Base-by-base conservation (phyloP, 2,329 filamentous ascomycete species). In the Chrysoporthe puriensis region DNA sequence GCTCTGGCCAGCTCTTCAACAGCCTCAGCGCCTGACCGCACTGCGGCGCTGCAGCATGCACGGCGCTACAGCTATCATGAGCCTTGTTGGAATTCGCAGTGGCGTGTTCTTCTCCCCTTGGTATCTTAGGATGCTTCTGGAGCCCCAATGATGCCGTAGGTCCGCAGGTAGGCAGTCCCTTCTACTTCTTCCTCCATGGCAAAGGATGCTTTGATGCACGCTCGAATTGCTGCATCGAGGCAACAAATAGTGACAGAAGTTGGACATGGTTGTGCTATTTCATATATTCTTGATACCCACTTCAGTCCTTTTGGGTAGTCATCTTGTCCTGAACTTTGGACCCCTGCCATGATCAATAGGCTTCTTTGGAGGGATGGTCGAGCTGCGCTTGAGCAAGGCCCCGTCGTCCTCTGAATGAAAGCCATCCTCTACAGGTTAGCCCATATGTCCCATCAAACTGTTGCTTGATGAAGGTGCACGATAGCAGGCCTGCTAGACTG, bases 1-100 rank as follows among this genome's bases (percentile, higher is more conserved):
- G 59, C 54, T 18, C 34, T 43, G 57, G 54, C 63, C 56, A 60
- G 63, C 57, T 32, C 54, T 36, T 48, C 40, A 57, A 59, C 58
- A 66, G 64, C 48, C 59, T 69, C 67, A 43, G 26, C 50, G 48
- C 43, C 56, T 63, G 40, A 61, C 64, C 43, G 26, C 44, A 36
- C 18, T 42, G 32, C 21, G 16, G 32, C 50, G 42, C 34, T 16
- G 48, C 32, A 13, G 60, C 4, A 9, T 34, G n/a, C 7, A 21
- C 26, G 11, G 43, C 43, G 13, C 18, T 42, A 36, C 26, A n/a
- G 61, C 36, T 44, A 21, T 48, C 9, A 32, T 56, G 14, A 63
- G 48, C 61, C 32, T 57, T 2, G 32, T n/a, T 26, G 26, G 26
- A 26, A 26, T 26, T 26, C 26, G 26, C 34, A 57, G 4, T 4